Base-by-base conservation (phyloP, 371 early-diverging fungal species). In the Zopfochytrium polystomum region DNA sequence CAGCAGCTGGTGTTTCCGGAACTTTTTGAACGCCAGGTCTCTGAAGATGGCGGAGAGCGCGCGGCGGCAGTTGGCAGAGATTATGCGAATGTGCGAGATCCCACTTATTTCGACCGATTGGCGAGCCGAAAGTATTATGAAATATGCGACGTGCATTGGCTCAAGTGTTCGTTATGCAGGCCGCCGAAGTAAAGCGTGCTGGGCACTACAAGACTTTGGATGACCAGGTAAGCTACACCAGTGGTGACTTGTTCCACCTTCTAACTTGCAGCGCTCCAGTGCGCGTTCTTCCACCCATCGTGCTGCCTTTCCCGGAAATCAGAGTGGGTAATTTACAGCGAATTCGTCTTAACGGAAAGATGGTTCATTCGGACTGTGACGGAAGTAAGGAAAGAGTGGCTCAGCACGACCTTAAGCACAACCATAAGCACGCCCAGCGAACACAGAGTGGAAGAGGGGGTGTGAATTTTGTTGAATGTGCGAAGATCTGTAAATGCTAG, bases 281-380 rank as follows among this genome's bases (percentile, higher is more conserved):
- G 81, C n/a, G 98, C 96, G 6, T 84, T 85, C 47, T 80, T 98
- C n/a, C 98, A 98, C 73, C 97, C 95, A 25, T 91, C 91, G 11
- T 87, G 91, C 29, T 83, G 87, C 63, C 70, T 97, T 30, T 87
- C 84, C 52, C 87, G 87, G 60, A 92, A 91, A 58, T 92, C 96
- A 20, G 93, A 95, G 71, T 97, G 97, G 98, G 95, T 96, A 3
- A 70, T 96, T 33, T 98, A 95, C 79, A 91, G 96, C 67, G 99
- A 98, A 74, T 95, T 92, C 80, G 97, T 96, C n/a, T 72, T 96
- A 60, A 98, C 99, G 13, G 85, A 88, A 34, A 87, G 90, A 62
- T 91, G 95, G 70, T 97, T 90, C 73, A 95, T 98, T 60, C 90
- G 99, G 53, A 96, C 92, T 0, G 90, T 90, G 45, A 89, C 92